Percentiles rank a stretch among this genome's conserved stretches.
Conservation (phyloP, 495 filamentous ascomycete genomes). For the Neurospora sp. region DNA sequence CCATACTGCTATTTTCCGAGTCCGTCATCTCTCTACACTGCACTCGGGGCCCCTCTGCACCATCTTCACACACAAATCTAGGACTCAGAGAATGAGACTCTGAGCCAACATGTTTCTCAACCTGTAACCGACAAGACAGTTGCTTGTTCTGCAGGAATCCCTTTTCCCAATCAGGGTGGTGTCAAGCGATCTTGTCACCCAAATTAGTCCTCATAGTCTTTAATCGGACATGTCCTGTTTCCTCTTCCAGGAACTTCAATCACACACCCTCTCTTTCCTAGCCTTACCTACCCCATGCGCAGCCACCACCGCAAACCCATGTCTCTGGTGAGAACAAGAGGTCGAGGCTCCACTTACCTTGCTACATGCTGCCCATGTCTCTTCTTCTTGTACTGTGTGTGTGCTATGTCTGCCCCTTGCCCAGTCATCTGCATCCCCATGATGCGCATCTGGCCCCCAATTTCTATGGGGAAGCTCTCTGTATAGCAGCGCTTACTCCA, state of each 20-base stretch:
- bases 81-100: neutral
- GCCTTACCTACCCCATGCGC: neutral
- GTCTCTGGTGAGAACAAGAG: neutral
- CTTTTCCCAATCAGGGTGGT: constrained; percentile 18
- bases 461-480: constrained; percentile 11
- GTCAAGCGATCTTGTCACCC: constrained; percentile 13
- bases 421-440: constrained; percentile 8
- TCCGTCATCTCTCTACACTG: constrained; percentile 3
- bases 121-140: constrained; percentile 2
- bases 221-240: neutral
- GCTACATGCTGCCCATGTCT: neutral
- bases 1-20: constrained; percentile 13
- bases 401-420: neutral
- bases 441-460: constrained; percentile 23
- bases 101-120: constrained; percentile 2
- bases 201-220: neutral
- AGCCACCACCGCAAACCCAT: neutral
- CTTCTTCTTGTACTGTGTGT: neutral
- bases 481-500: constrained; percentile 15
- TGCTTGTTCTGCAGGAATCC: constrained; percentile 7
- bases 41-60: neutral
- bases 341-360: neutral
- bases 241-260: neutral
- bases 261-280: neutral
- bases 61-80: neutral